Conservation (phyloP, 768 basidiomycete genomes). For the Boletus reticulatus region DNA sequence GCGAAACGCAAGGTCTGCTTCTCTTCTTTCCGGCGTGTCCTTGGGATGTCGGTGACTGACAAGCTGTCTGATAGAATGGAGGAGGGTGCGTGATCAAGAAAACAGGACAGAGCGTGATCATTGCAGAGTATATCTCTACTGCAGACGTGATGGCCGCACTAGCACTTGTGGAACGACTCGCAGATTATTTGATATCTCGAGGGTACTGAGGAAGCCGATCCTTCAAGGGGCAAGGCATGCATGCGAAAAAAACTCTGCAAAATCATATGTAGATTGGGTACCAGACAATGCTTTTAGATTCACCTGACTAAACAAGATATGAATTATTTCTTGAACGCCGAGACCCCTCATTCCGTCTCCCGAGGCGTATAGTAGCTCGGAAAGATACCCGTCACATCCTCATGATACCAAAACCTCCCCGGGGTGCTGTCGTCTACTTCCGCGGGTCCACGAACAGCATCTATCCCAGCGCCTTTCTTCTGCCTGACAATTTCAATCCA, state of each 20-base stretch:
- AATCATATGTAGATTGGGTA: slow-evolving; percentile 3
- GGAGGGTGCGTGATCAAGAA: slow-evolving; percentile 28
- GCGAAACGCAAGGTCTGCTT: slow-evolving; percentile 18
- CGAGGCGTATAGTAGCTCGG: slow-evolving; percentile 49
- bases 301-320: neutral
- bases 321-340: neutral
- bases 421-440: slow-evolving; percentile 1
- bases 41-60: neutral
- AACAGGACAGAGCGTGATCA: slow-evolving; percentile 23
- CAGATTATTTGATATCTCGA: slow-evolving; percentile 22
- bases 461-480: slow-evolving; percentile 7
- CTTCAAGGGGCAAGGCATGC: neutral
- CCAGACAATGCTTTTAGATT: neutral
- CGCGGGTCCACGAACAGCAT: neutral
- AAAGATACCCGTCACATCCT: slow-evolving; percentile 49
- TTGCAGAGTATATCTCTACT: slow-evolving; percentile 21
- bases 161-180: slow-evolving; percentile 20
- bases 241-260: neutral
- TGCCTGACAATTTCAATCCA: slow-evolving; percentile 66
- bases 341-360: neutral
- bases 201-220: slow-evolving; percentile 16
- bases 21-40: neutral
- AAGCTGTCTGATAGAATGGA: slow-evolving; percentile 8
- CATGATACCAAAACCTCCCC: slow-evolving; percentile 55
- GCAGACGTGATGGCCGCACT: slow-evolving; percentile 9